Evolutionary conservation across 163 green algal species (phyloP).

Genomic region (Prototheca wickerhamii): DNA sequence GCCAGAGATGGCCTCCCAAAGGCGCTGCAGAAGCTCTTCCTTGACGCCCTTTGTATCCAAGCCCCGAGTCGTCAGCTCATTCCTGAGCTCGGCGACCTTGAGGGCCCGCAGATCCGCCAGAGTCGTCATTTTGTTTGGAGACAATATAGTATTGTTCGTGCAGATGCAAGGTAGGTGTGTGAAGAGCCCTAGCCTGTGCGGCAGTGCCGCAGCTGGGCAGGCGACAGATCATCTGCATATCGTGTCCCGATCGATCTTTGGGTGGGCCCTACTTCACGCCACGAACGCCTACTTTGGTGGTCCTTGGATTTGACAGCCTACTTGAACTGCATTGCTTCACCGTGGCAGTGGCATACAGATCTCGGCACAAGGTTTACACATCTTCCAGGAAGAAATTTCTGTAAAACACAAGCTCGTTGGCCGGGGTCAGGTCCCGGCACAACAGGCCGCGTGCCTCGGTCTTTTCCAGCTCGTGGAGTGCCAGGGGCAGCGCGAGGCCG

Average conservation of each 20-base stretch:
- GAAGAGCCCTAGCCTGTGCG: too few relatives aligned
- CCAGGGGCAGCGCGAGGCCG: slow-evolving; percentile 58
- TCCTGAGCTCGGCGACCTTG: slow-evolving; percentile 30
- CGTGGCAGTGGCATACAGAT: too few relatives aligned
- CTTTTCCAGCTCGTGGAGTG: slow-evolving; percentile 64
- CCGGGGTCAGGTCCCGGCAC: slow-evolving; percentile 75
- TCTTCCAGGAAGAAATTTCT: slow-evolving; percentile 73
- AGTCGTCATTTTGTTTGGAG: background rate
- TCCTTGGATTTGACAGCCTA: too few relatives aligned
- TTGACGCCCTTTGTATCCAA: slow-evolving; percentile 39
- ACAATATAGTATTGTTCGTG: too few relatives aligned
- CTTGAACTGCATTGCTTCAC: too few relatives aligned
- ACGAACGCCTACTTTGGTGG: too few relatives aligned
- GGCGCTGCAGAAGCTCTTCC: slow-evolving; percentile 26
- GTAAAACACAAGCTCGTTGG: slow-evolving; percentile 76
- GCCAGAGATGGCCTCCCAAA: slow-evolving; percentile 11
- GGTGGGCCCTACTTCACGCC: too few relatives aligned
- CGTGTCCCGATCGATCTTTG: too few relatives aligned
- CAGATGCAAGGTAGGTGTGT: too few relatives aligned
- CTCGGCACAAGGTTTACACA: background rate
- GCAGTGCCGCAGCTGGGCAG: too few relatives aligned
- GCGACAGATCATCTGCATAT: too few relatives aligned
- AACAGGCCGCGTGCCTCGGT: slow-evolving; percentile 67
- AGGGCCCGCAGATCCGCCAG: slow-evolving; percentile 11
- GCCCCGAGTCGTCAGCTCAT: slow-evolving; percentile 17